These are phyloP conservation scores for Penicillium dipodomyicola DNA, from an alignment of 495 filamentous ascomycete species.

Conservation along the genomic window DNA sequence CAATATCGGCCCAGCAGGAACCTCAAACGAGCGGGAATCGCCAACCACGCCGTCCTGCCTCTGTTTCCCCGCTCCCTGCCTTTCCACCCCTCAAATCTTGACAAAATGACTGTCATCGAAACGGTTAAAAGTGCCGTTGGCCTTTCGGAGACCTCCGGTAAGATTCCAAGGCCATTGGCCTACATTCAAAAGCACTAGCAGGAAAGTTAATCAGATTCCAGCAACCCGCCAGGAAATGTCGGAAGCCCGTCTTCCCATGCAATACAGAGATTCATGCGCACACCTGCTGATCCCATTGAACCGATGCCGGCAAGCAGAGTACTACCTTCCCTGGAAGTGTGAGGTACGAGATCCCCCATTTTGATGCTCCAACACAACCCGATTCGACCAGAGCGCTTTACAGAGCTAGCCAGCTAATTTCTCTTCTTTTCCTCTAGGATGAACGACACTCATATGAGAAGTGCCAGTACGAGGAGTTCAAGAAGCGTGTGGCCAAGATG, in stretches of 20 bases:
- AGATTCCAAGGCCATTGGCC: slow-evolving; percentile 29
- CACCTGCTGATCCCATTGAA: slow-evolving; percentile 93
- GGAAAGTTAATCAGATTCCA: slow-evolving; percentile 30
- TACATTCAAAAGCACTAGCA: slow-evolving; percentile 21
- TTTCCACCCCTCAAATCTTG: slow-evolving; percentile 16
- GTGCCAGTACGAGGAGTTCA: slow-evolving; percentile 98
- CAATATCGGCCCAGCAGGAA: slow-evolving; percentile 29
- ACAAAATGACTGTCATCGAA: slow-evolving; percentile 50
- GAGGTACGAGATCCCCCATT: slow-evolving; percentile 59
- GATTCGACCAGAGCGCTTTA: background rate
- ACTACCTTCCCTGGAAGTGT: slow-evolving; percentile 97
- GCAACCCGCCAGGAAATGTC: slow-evolving; percentile 91
- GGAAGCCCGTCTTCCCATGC: slow-evolving; percentile 79
- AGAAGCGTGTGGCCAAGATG: slow-evolving; percentile 98
- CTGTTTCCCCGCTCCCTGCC: slow-evolving; percentile 19
- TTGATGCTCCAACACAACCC: background rate
- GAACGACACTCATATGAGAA: slow-evolving; percentile 98
- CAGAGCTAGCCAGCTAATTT: slow-evolving; percentile 9
- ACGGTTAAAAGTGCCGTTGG: slow-evolving; percentile 56
- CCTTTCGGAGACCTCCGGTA: slow-evolving; percentile 44
- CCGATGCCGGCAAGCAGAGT: slow-evolving; percentile 85
- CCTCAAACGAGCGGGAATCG: slow-evolving; percentile 33
- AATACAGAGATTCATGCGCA: slow-evolving; percentile 93
- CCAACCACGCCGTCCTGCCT: slow-evolving; percentile 28
- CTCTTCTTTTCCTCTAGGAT: slow-evolving; percentile 50